Evolutionary conservation across 2,329 filamentous ascomycete genomes (phyloP).

Genomic region (Xylariaceae sp.): DNA sequence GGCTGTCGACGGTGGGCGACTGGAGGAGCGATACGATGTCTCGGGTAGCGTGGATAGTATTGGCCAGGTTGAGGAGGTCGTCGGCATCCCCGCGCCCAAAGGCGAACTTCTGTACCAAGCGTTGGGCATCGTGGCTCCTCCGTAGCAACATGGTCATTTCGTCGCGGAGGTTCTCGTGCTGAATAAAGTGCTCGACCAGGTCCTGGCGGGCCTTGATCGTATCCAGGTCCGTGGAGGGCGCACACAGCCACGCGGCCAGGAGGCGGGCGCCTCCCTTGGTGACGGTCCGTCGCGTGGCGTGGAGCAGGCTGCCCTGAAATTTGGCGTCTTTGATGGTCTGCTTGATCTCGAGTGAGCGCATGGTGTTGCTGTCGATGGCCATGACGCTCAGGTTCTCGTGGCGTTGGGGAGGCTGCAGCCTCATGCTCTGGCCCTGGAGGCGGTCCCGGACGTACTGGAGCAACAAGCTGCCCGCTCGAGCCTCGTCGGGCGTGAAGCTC

Average conservation of each 20-base stretch:
- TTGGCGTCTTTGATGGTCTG: constrained; percentile 74
- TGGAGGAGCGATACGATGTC: constrained; percentile 49
- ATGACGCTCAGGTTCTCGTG: constrained; percentile 71
- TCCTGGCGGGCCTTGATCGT: constrained; percentile 75
- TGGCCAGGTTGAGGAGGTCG: constrained; percentile 76
- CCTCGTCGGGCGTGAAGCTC: constrained; percentile 60
- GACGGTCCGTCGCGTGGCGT: constrained; percentile 81
- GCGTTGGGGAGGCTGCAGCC: constrained; percentile 73
- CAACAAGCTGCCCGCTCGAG: constrained; percentile 70
- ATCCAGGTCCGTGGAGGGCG: constrained; percentile 78
- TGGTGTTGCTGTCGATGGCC: constrained; percentile 84
- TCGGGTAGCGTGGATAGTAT: constrained; percentile 68
- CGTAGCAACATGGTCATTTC: constrained; percentile 60
- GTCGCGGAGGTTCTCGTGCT: constrained; percentile 60
- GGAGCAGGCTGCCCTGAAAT: constrained; percentile 76
- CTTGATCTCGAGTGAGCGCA: constrained; percentile 83
- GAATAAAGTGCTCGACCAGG: constrained; percentile 68
- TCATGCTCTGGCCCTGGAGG: constrained; percentile 69
- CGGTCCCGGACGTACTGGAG: constrained; percentile 77
- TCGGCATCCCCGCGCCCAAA: constrained; percentile 87
- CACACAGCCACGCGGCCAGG: constrained; percentile 77
- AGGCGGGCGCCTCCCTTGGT: constrained; percentile 87
- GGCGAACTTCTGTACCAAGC: constrained; percentile 89
- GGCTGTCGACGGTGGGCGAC: constrained; percentile 7
- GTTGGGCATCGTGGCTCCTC: constrained; percentile 75